Evolutionary conservation across 768 basidiomycete species (phyloP).

Genomic region (Boletus rufocinnamomeus): DNA sequence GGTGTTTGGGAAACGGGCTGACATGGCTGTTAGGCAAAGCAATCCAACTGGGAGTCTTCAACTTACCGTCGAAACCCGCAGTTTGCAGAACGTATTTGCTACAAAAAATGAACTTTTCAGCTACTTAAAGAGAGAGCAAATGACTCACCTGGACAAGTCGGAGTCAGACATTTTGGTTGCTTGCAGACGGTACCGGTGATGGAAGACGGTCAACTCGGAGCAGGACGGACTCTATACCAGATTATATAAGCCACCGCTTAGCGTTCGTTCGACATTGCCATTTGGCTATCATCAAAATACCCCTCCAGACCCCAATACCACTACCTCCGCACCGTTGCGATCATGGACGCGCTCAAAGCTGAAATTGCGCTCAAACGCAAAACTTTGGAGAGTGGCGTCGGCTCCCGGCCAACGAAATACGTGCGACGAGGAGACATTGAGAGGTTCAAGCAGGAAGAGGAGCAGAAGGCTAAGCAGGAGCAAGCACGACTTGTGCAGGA

Average conservation of each 20-base stretch:
- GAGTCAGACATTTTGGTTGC: slow-evolving; percentile 60
- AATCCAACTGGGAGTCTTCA: background rate
- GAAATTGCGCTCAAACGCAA: slow-evolving; percentile 91
- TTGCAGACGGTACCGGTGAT: slow-evolving; percentile 44
- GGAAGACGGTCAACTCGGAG: slow-evolving; percentile 37
- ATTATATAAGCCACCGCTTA: slow-evolving; percentile 26
- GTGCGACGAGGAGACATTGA: slow-evolving; percentile 92
- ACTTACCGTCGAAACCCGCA: slow-evolving; percentile 87
- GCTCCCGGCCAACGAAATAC: slow-evolving; percentile 74
- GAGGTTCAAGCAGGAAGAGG: slow-evolving; percentile 53
- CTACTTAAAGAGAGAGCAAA: background rate
- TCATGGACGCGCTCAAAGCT: slow-evolving; percentile 89
- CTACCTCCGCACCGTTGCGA: background rate
- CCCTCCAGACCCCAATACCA: background rate
- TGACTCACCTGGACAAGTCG: slow-evolving; percentile 54
- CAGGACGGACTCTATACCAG: slow-evolving; percentile 38
- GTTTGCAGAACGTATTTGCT: slow-evolving; percentile 93
- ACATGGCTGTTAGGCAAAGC: slow-evolving; percentile 16
- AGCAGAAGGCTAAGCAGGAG: slow-evolving; percentile 36
- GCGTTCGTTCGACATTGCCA: too few relatives aligned
- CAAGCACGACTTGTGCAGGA: slow-evolving; percentile 37
- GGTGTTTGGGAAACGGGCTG: slow-evolving; percentile 86
- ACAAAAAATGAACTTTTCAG: slow-evolving; percentile 21
- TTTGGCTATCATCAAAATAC: background rate
- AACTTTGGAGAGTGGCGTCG: slow-evolving; percentile 50